These are phyloP conservation scores for Teratosphaeria nubilosa DNA, from an alignment of 2,329 filamentous ascomycete species.

Conservation along the genomic window DNA sequence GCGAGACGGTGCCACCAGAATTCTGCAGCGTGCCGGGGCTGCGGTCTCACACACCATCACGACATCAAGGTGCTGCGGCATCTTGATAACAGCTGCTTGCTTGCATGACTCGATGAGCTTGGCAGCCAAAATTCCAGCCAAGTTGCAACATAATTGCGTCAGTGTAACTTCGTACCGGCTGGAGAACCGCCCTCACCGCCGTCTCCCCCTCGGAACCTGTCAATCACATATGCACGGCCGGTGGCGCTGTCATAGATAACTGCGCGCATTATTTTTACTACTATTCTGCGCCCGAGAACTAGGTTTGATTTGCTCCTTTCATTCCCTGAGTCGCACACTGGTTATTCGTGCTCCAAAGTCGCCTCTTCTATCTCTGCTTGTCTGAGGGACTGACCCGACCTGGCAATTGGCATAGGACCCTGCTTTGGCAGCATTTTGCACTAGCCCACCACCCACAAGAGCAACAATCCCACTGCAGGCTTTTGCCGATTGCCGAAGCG, in stretches of 20 bases:
- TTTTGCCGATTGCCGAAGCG: not conserved
- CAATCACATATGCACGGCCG: not conserved
- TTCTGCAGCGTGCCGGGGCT: not conserved
- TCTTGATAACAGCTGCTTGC: not conserved
- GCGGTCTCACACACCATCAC: not conserved
- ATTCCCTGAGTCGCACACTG: not conserved
- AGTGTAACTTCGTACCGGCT: not conserved
- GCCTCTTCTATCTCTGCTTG: not conserved
- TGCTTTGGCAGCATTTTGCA: not conserved
- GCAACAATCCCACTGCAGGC: not conserved
- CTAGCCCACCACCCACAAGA: not conserved
- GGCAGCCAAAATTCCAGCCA: no score
- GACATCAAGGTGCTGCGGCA: not conserved
- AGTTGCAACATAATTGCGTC: not conserved
- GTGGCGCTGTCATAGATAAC: not conserved
- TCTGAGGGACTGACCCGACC: no score
- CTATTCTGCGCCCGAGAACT: not conserved
- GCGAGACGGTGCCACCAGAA: not conserved
- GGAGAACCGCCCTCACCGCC: not conserved
- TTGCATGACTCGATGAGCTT: not conserved
- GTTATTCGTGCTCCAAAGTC: not conserved
- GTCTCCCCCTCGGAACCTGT: not conserved
- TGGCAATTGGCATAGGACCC: not conserved
- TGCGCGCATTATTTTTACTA: not conserved
- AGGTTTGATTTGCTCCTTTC: not conserved